Percentiles rank a stretch among this genome's conserved stretches.
These are phyloP conservation scores for Reutealis trisperma DNA, from an alignment of 345 rosid genomes.

Conservation along the genomic window DNA sequence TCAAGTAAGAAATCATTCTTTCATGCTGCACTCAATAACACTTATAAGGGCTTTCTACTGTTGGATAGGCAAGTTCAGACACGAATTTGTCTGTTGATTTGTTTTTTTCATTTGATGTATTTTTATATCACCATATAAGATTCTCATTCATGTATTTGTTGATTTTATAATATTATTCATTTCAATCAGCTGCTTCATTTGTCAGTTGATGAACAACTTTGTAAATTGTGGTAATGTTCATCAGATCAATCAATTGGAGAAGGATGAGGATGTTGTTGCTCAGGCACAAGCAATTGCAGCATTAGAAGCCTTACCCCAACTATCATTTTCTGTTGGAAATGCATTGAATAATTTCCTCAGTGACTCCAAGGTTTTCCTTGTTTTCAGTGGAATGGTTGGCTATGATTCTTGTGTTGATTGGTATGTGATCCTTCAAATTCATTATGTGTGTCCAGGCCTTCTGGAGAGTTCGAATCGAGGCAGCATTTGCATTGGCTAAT, in stretches of 20 bases:
- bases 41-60: background rate
- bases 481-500: slow-evolving; percentile 92
- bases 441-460: slow-evolving; percentile 57
- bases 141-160: background rate
- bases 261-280: slow-evolving; percentile 95
- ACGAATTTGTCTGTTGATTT: too few species aligned
- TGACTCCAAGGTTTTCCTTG: slow-evolving; percentile 72
- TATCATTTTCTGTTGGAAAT: slow-evolving; percentile 72
- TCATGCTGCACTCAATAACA: background rate
- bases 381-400: slow-evolving; percentile 16
- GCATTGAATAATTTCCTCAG: slow-evolving; percentile 74
- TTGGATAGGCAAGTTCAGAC: background rate
- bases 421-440: slow-evolving; percentile 4
- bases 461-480: slow-evolving; percentile 96
- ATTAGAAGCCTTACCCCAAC: slow-evolving; percentile 70
- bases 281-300: slow-evolving; percentile 87
- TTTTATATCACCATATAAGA: background rate
- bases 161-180: background rate
- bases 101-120: background rate
- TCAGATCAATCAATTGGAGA: slow-evolving; percentile 93
- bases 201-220: background rate
- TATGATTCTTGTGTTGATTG: slow-evolving; percentile 12
- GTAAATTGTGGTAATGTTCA: slow-evolving; percentile 7
- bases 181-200: background rate
- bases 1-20: background rate